A percentile compares a stretch with the other conserved stretches of the same genome.
phyloP scores from a whole-genome alignment of 225 moss, liverwort and hornwort species.

The Marchantia polymorpha region DNA sequence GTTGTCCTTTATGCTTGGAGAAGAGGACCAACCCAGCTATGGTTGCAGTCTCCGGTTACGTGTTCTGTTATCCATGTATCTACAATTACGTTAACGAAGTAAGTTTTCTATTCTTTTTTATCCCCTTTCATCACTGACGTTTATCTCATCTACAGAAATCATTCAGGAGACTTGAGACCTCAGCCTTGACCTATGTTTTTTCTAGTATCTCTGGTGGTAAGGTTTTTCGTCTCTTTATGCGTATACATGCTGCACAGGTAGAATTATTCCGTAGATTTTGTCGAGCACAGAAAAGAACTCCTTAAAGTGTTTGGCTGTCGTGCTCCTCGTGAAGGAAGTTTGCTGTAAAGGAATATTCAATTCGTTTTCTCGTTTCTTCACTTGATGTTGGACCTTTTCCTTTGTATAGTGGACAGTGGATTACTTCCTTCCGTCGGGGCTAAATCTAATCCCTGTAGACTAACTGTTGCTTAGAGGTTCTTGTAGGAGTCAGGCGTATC shows the following conservation, averaged over 20 bases:
- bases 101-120: constrained; percentile 1
- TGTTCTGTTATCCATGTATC: constrained; percentile 95
- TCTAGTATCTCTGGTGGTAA: no score
- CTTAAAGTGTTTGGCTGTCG: neutral
- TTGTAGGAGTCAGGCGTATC: neutral
- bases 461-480: neutral
- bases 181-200: no score
- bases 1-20: constrained; percentile 78
- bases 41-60: constrained; percentile 87
- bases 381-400: no score
- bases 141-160: no score
- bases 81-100: constrained; percentile 92
- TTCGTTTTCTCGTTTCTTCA: no score
- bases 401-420: no score
- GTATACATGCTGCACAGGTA: neutral
- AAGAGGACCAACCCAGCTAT: constrained; percentile 91
- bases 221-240: neutral
- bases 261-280: neutral
- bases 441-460: no score
- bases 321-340: no score
- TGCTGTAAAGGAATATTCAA: no score
- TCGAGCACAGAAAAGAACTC: neutral
- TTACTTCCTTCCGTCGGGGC: no score
- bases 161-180: no score
- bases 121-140: no score